Evolutionary conservation across 2,329 filamentous ascomycete genomes (phyloP), one percentile per base, ranked within the genome.

Genomic region (Exutisphaerella laricina): DNA sequence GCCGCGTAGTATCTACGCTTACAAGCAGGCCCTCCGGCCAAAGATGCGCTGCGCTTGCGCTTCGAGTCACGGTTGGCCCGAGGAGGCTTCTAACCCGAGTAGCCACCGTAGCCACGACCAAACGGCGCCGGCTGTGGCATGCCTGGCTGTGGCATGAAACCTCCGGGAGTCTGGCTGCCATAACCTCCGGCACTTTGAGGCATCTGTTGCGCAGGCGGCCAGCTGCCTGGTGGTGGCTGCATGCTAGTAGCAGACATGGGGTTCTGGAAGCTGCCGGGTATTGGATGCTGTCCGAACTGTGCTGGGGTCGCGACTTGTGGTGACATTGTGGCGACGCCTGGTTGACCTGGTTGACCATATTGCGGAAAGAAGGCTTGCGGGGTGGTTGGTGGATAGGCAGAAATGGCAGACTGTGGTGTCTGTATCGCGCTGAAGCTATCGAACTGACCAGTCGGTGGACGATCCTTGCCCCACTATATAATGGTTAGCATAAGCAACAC

Each of bases 401-500:
- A 78, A 79, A 55, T 76, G 6, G 33, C 33, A 5, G 33, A 35
- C 23, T 35, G 33, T 4, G 33, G 33, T n/a, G 23, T 20, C 35
- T 51, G 34, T 82, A 57, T 77, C 35, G 64, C 83, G 58, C 81
- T 90, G 44, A 45, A 56, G 57, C 87, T 86, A 58, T 95, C 94
- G 56, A 84, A 85, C 60, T 85, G 77, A 55, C 82, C 78, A 58
- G 80, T 88, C 20, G 92, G 88, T 40, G 89, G 88, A 71, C 95
- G 94, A 70, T 98, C 92, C 72, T 98, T 98, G 65, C 92, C 92
- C 92, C 92, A 98, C 90, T 97, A 62, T 28, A 57, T 54, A 49
- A 37, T 54, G 55, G 48, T 59, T 70, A 45, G 54, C 46, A 48
- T 53, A 42, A 49, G 46, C 39, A 26, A 17, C 21, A 38, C 20